These are phyloP conservation scores for Pythium pyrilobum DNA, from an alignment of 352 stramenopile species.

Conservation along the genomic window DNA sequence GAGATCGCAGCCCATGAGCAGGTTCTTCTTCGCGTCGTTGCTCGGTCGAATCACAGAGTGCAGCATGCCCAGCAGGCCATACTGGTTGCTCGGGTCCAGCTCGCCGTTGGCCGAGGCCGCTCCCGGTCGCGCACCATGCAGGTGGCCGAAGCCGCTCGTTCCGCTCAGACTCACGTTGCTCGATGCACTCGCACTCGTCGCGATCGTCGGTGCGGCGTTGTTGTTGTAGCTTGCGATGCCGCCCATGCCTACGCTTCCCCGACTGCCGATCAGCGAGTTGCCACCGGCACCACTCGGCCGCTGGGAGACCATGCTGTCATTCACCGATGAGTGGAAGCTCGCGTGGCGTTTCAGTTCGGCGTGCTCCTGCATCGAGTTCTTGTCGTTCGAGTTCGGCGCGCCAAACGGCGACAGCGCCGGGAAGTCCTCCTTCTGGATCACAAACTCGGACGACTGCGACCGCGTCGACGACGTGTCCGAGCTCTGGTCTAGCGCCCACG, in stretches of 20 bases:
- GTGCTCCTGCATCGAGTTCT: constrained; percentile 35
- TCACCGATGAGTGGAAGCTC: constrained; percentile 65
- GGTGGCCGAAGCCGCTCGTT: constrained; percentile 45
- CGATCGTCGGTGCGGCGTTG: not conserved
- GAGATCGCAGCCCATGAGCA: constrained; percentile 74
- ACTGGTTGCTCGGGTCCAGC: constrained; percentile 69
- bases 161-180: constrained; percentile 48
- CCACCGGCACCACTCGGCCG: constrained; percentile 34
- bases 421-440: constrained; percentile 87
- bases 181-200: not conserved
- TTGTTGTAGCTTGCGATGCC: not conserved
- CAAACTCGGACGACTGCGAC: constrained; percentile 65
- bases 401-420: constrained; percentile 72
- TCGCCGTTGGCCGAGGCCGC: constrained; percentile 25
- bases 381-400: constrained; percentile 34
- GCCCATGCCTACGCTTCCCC: constrained; percentile 12
- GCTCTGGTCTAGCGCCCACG: constrained; percentile 46
- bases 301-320: constrained; percentile 54
- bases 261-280: constrained; percentile 58
- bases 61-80: constrained; percentile 76
- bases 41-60: constrained; percentile 67
- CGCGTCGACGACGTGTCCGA: constrained; percentile 29
- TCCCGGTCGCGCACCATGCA: constrained; percentile 32
- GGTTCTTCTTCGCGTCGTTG: constrained; percentile 66
- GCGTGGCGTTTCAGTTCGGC: constrained; percentile 55